Percentiles rank a stretch among this genome's conserved stretches.
phyloP scores from a whole-genome alignment of 805 yeast species.

The Kurtzmaniella fragi region DNA sequence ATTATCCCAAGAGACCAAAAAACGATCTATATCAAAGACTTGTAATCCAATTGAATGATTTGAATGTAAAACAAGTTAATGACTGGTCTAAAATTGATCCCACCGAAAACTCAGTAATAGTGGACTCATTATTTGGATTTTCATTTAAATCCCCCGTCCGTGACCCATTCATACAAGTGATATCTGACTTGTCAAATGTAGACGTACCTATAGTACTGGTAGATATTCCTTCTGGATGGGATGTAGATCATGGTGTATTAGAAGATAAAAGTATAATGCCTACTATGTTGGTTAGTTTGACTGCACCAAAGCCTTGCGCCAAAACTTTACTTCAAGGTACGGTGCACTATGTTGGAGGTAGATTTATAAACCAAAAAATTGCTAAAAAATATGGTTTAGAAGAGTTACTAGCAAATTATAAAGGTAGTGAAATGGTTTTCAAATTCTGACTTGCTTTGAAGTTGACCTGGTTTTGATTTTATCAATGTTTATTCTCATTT shows the following conservation, averaged over 20 bases:
- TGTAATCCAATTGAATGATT: constrained; percentile 58
- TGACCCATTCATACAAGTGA: constrained; percentile 58
- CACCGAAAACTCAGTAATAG: constrained; percentile 18
- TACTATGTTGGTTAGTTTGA: constrained; percentile 67
- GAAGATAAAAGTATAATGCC: constrained; percentile 48
- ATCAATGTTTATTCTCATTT: not conserved
- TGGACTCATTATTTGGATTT: constrained; percentile 91
- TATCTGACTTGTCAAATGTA: constrained; percentile 22
- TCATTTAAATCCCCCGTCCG: constrained; percentile 88
- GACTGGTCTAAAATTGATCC: constrained; percentile 18
- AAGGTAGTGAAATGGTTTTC: constrained; percentile 32
- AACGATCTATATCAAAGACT: constrained; percentile 56
- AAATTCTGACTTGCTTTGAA: constrained; percentile 17
- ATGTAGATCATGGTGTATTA: constrained; percentile 81
- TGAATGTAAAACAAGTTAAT: constrained; percentile 56
- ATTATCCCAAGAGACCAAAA: constrained; percentile 64
- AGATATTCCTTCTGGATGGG: constrained; percentile 97
- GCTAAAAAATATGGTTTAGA: constrained; percentile 72
- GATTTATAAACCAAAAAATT: constrained; percentile 65
- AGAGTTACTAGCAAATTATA: constrained; percentile 26
- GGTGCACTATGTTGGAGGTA: constrained; percentile 81
- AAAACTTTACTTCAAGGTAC: constrained; percentile 36
- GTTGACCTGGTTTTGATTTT: not conserved
- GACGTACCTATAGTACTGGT: constrained; percentile 67
- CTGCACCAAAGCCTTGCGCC: constrained; percentile 93